Conservation (phyloP, 768 basidiomycete genomes). For the Xanthoconium purpureum region DNA sequence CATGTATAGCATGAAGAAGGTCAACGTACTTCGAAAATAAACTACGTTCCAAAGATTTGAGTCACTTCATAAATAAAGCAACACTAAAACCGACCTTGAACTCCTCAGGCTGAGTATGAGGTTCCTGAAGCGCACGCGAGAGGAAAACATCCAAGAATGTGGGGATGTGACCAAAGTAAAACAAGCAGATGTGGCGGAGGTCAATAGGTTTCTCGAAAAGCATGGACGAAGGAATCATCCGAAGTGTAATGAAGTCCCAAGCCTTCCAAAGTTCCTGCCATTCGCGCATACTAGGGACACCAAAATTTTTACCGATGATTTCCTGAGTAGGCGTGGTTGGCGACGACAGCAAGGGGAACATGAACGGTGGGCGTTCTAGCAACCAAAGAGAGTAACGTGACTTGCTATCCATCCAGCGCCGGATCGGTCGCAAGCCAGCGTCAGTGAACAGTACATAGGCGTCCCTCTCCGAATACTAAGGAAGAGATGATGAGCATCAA, state of each 20-base stretch:
- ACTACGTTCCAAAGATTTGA: constrained; percentile 34
- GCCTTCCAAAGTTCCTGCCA: constrained; percentile 84
- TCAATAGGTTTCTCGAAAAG: constrained; percentile 90
- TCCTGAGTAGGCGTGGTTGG: constrained; percentile 28
- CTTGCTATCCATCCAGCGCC: constrained; percentile 77
- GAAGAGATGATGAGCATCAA: neutral
- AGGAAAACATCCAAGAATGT: constrained; percentile 90
- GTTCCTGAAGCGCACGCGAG: constrained; percentile 67
- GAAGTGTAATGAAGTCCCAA: constrained; percentile 83
- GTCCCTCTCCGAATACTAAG: constrained; percentile 77
- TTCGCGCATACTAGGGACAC: constrained; percentile 69
- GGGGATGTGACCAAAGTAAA: constrained; percentile 94
- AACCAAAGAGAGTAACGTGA: constrained; percentile 84
- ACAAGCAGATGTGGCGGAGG: constrained; percentile 93
- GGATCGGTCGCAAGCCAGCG: constrained; percentile 77
- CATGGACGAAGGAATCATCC: constrained; percentile 87
- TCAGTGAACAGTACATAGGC: constrained; percentile 65
- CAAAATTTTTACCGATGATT: constrained; percentile 40
- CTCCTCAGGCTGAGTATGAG: constrained; percentile 77
- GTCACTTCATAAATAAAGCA: neutral
- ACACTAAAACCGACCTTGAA: constrained; percentile 54
- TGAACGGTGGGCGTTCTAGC: constrained; percentile 80
- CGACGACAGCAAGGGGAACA: constrained; percentile 60
- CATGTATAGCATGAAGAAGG: neutral
- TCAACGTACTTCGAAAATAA: constrained; percentile 67